Evolutionary conservation across 768 basidiomycete genomes (phyloP).

Genomic region (Kwoniella newhampshirensis): DNA sequence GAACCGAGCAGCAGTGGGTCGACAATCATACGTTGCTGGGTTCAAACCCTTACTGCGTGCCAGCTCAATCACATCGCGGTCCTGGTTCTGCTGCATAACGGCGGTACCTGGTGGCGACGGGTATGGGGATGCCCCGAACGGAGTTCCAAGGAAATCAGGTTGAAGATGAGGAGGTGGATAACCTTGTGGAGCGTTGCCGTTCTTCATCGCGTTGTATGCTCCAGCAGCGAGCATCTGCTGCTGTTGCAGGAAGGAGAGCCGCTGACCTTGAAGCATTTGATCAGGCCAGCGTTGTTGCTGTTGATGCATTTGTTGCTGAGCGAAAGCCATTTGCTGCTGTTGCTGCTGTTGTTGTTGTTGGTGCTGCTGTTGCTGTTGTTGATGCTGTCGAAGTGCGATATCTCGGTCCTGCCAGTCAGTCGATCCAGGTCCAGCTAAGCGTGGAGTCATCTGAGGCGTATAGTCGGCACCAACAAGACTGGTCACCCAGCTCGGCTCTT

Average conservation of each 20-base stretch:
- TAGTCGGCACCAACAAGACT: conserved; percentile 38
- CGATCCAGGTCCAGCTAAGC: conserved; percentile 11
- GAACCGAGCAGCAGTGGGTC: conserved; percentile 68
- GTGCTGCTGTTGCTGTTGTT: conserved; percentile 6
- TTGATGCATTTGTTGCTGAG: no score
- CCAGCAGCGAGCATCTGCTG: conserved; percentile 22
- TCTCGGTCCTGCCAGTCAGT: conserved; percentile 21
- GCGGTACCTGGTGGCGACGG: conserved; percentile 22
- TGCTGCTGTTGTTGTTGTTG: conserved; percentile 14
- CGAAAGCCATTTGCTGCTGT: conserved; percentile 10
- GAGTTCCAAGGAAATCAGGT: conserved; percentile 13
- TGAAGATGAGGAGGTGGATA: conserved; percentile 9
- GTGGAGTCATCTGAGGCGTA: conserved; percentile 19
- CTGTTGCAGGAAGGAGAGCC: conserved; percentile 16
- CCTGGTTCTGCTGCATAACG: conserved; percentile 25
- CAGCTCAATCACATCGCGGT: conserved; percentile 41
- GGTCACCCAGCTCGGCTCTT: conserved; percentile 47
- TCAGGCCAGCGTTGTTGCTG: no score
- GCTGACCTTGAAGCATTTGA: not conserved
- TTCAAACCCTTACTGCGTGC: conserved; percentile 47
- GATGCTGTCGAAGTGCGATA: conserved; percentile 12
- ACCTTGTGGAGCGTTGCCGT: no score
- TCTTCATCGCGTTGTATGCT: conserved; percentile 5
- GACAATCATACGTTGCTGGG: conserved; percentile 47
- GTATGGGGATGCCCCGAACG: conserved; percentile 14